A percentile compares a stretch with the other conserved stretches of the same genome.
Evolutionary conservation across 2,329 filamentous ascomycete genomes (phyloP).

Genomic region (Boeremia lycopersici): DNA sequence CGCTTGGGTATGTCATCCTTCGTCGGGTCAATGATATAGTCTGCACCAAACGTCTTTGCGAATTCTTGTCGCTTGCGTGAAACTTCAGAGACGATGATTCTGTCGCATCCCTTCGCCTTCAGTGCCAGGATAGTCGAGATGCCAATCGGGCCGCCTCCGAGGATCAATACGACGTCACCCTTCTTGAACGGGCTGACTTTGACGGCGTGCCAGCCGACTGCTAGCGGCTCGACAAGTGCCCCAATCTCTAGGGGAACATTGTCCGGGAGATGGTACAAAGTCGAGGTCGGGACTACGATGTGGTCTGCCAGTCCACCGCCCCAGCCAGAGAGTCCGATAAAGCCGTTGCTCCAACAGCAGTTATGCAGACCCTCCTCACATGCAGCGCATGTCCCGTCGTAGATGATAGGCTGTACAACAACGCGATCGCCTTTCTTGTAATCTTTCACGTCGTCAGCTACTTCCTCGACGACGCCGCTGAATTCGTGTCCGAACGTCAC

Average conservation of each 20-base stretch:
- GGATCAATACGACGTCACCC: constrained; percentile 54
- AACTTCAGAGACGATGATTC: constrained; percentile 62
- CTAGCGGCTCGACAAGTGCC: constrained; percentile 60
- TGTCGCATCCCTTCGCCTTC: constrained; percentile 36
- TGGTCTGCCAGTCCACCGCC: constrained; percentile 60
- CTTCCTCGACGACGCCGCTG: constrained; percentile 58
- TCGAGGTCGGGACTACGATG: constrained; percentile 56
- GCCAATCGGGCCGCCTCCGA: constrained; percentile 62
- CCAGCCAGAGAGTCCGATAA: constrained; percentile 60
- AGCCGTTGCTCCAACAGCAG: constrained; percentile 61
- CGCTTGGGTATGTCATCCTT: constrained; percentile 55
- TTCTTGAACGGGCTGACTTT: constrained; percentile 56
- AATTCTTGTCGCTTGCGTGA: constrained; percentile 55
- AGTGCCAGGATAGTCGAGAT: constrained; percentile 46
- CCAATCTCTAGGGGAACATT: constrained; percentile 59
- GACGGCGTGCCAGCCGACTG: constrained; percentile 63
- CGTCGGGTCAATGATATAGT: constrained; percentile 58
- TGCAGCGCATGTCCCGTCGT: constrained; percentile 58
- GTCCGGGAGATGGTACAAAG: constrained; percentile 56
- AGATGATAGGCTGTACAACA: constrained; percentile 60
- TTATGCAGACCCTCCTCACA: constrained; percentile 60
- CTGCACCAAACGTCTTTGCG: constrained; percentile 58
- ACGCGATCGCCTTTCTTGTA: constrained; percentile 57
- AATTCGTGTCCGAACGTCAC: constrained; percentile 62
- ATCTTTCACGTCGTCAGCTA: constrained; percentile 57